These are phyloP conservation scores for Sonneratia alba DNA, from an alignment of 345 rosid genomes.

Conservation along the genomic window DNA sequence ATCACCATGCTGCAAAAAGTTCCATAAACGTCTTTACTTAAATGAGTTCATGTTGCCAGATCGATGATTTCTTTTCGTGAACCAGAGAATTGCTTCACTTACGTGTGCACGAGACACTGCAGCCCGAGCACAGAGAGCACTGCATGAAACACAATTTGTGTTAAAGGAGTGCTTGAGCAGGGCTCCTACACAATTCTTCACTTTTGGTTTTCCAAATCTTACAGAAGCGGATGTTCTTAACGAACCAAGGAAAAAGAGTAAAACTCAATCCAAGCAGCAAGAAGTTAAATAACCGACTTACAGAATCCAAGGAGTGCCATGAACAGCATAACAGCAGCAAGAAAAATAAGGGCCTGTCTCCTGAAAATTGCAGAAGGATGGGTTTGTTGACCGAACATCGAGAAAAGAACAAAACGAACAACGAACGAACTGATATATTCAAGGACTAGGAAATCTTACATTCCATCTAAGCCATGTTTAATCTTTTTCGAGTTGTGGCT, in stretches of 20 bases:
- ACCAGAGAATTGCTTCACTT: slow-evolving; percentile 24
- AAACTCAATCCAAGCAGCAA: neutral
- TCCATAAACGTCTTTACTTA: neutral
- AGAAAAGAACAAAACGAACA: neutral
- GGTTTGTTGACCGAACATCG: neutral
- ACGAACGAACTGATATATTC: neutral
- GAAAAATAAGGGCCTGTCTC: slow-evolving; percentile 58
- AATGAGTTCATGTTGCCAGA: neutral
- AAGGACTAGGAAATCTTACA: slow-evolving; percentile 28
- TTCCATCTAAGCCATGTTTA: slow-evolving; percentile 40
- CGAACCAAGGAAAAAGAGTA: no score
- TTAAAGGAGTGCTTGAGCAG: no score
- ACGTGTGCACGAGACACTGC: slow-evolving; percentile 80
- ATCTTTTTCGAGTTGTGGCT: slow-evolving; percentile 48
- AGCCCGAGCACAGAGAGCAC: slow-evolving; percentile 79
- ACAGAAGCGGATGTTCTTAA: no score
- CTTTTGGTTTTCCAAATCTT: no score
- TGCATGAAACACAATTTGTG: slow-evolving; percentile 23
- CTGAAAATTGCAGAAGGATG: slow-evolving; percentile 26
- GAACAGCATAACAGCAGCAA: slow-evolving; percentile 88
- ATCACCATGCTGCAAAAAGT: slow-evolving; percentile 54
- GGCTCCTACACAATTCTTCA: no score
- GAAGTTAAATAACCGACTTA: slow-evolving; percentile 29
- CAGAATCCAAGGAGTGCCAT: slow-evolving; percentile 87
- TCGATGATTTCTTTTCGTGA: neutral